These are phyloP conservation scores for Flagelloscypha sp. DNA, from an alignment of 768 basidiomycete genomes.

Conservation along the genomic window DNA sequence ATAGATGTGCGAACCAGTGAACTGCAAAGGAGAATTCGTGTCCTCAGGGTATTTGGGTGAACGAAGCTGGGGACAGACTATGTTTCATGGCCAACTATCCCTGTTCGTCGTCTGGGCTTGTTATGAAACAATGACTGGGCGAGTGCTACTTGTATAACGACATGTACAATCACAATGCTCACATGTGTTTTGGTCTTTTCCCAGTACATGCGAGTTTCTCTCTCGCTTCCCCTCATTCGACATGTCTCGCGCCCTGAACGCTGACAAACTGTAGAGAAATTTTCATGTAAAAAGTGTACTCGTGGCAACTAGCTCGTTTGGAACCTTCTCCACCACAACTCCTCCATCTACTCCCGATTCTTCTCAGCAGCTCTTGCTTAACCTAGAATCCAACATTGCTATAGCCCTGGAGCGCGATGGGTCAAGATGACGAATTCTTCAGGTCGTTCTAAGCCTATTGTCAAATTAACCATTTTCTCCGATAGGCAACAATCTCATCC, in stretches of 20 bases:
- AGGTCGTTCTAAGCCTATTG: slow-evolving; percentile 51
- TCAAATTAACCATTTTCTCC: slow-evolving; percentile 57
- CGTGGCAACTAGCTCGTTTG: slow-evolving; percentile 54
- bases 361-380: slow-evolving; percentile 36
- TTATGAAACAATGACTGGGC: slow-evolving; percentile 51
- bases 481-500: slow-evolving; percentile 60
- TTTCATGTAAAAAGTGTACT: slow-evolving; percentile 57
- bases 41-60: slow-evolving; percentile 48
- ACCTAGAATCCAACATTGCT: slow-evolving; percentile 46
- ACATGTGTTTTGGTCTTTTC: not conserved
- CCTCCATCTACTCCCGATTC: slow-evolving; percentile 37
- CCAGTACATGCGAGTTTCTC: too few species aligned
- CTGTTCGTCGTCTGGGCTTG: slow-evolving; percentile 38
- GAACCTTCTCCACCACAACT: slow-evolving; percentile 42
- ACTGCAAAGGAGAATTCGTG: slow-evolving; percentile 49
- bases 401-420: slow-evolving; percentile 49
- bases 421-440: slow-evolving; percentile 57
- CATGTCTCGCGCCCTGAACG: not conserved
- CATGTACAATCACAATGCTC: not conserved
- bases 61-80: slow-evolving; percentile 47
- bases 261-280: slow-evolving; percentile 28
- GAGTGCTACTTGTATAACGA: slow-evolving; percentile 15
- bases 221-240: slow-evolving; percentile 17
- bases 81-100: slow-evolving; percentile 18
- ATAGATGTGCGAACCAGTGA: slow-evolving; percentile 43